These are phyloP conservation scores for Periglandula ipomoeae DNA, from an alignment of 2,329 filamentous ascomycete genomes.

Conservation along the genomic window DNA sequence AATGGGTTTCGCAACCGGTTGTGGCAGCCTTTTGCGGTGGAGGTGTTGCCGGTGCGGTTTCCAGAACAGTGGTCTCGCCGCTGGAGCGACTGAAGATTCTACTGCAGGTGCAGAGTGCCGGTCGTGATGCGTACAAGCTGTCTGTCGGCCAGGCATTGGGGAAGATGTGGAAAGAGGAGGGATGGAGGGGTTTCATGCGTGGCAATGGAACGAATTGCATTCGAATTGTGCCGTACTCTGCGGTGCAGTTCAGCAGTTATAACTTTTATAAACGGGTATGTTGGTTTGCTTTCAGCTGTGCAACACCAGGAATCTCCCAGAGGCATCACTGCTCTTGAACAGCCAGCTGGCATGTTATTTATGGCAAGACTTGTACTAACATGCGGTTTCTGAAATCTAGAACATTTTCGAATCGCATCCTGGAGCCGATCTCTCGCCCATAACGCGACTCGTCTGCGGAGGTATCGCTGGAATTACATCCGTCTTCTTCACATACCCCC, in stretches of 20 bases:
- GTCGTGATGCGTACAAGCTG: constrained; percentile 86
- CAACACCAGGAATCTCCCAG: background rate
- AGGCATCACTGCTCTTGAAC: too few species aligned
- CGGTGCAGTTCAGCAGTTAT: constrained; percentile 96
- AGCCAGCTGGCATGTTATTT: background rate
- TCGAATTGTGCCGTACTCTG: constrained; percentile 94
- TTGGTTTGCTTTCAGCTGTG: background rate
- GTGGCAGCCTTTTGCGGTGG: constrained; percentile 89
- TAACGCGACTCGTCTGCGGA: constrained; percentile 78
- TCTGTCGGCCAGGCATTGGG: constrained; percentile 78
- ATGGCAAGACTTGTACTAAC: background rate
- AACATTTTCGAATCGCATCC: constrained; percentile 71
- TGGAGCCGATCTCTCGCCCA: constrained; percentile 62
- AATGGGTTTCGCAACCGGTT: constrained; percentile 68
- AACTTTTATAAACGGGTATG: constrained; percentile 90
- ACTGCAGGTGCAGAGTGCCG: constrained; percentile 90
- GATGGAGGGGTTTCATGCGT: constrained; percentile 94
- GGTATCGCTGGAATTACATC: constrained; percentile 91
- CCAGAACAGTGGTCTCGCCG: constrained; percentile 90
- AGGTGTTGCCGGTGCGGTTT: constrained; percentile 92
- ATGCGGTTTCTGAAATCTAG: constrained; percentile 17
- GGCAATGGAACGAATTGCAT: constrained; percentile 98
- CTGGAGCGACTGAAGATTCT: constrained; percentile 94
- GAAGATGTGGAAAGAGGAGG: constrained; percentile 97
- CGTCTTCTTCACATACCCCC: constrained; percentile 87